Evolutionary conservation across 1,284 basidiomycete species (phyloP).

Genomic region (Austropuccinia psidii): DNA sequence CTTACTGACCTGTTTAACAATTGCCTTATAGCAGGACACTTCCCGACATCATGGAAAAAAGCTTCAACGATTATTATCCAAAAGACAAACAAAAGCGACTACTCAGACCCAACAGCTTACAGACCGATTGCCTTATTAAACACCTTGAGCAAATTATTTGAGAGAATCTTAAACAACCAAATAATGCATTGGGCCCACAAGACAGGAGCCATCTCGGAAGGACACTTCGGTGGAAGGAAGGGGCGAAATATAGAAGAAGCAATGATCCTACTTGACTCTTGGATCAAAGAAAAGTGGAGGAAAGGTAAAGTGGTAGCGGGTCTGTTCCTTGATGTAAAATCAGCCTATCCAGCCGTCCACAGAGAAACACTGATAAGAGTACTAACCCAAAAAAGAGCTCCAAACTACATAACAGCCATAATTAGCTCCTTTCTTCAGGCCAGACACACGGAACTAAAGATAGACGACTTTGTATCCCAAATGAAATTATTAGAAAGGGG

Average conservation of each 20-base stretch:
- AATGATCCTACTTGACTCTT: neutral
- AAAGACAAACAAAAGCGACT: neutral
- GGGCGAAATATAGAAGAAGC: neutral
- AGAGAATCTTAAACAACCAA: neutral
- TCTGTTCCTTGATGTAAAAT: slow-evolving; percentile 9
- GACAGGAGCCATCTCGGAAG: neutral
- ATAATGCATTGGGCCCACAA: slow-evolving; percentile 12
- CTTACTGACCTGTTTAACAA: neutral
- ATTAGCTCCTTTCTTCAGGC: too few species aligned
- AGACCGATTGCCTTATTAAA: slow-evolving; percentile 1
- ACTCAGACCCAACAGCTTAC: slow-evolving; percentile 4
- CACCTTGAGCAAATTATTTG: neutral
- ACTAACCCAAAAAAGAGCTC: too few species aligned
- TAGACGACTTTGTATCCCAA: neutral
- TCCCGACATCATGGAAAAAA: neutral
- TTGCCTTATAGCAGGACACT: neutral
- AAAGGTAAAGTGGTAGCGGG: neutral
- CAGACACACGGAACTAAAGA: too few species aligned
- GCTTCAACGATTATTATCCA: neutral
- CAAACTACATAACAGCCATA: too few species aligned
- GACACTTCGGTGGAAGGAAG: slow-evolving; percentile 10
- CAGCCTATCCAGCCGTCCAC: neutral
- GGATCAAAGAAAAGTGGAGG: slow-evolving; percentile 9
- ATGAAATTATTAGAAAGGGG: neutral
- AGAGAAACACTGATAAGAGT: too few species aligned